Evolutionary conservation across 441 rosid species (phyloP).

Genomic region (Jatropha podagrica): DNA sequence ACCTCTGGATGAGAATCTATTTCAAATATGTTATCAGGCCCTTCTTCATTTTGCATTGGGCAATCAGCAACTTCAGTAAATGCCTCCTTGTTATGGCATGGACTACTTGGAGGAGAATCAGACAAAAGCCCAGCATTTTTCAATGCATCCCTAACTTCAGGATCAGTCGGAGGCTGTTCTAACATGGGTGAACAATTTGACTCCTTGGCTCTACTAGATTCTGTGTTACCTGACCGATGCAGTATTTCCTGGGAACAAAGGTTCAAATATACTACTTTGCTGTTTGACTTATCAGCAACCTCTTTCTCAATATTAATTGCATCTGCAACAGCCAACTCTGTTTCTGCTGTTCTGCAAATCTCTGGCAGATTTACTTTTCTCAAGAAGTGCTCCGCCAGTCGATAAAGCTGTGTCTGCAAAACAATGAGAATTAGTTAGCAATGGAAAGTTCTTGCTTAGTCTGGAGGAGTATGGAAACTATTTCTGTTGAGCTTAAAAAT

Average conservation of each 20-base stretch:
- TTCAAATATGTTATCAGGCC: constrained; percentile 65
- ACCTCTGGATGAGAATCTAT: constrained; percentile 57
- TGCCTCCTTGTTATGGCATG: constrained; percentile 38
- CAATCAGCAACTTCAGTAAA: constrained; percentile 34
- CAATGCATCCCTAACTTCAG: constrained; percentile 58
- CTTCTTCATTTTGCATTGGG: constrained; percentile 39
- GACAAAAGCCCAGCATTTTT: constrained; percentile 88
- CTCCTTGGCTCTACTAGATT: constrained; percentile 34
- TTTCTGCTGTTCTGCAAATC: constrained; percentile 77
- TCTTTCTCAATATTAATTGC: constrained; percentile 89
- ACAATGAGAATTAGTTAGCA: background rate
- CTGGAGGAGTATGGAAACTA: background rate
- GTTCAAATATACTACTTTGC: constrained; percentile 87
- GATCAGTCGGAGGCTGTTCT: constrained; percentile 40
- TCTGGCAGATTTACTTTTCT: constrained; percentile 70
- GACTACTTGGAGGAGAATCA: constrained; percentile 95
- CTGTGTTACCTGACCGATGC: constrained; percentile 49
- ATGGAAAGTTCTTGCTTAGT: background rate
- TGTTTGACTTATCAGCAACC: constrained; percentile 80
- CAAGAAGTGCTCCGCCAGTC: constrained; percentile 79
- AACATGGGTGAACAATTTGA: constrained; percentile 36
- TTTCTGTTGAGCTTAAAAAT: background rate
- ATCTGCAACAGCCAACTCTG: constrained; percentile 98
- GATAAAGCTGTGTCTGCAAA: constrained; percentile 81
- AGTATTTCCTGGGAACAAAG: constrained; percentile 89